Percentiles rank a stretch among this genome's conserved stretches.
Evolutionary conservation across 2,329 filamentous ascomycete species (phyloP).

Genomic region (Aspergillus udagawae): DNA sequence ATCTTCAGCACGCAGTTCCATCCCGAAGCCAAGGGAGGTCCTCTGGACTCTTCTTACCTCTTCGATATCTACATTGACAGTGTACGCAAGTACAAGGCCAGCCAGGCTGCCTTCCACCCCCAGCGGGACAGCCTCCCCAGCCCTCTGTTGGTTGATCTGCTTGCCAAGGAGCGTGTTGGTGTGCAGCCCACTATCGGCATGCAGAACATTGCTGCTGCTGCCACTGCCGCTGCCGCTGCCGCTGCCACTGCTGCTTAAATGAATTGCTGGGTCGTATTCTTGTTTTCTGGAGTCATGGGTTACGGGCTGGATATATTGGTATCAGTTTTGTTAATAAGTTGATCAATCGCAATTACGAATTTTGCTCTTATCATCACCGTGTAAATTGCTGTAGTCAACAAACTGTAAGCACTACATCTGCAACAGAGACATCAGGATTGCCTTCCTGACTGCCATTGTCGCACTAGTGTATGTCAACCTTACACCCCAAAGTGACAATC

Average conservation of each 20-base stretch:
- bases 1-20: conserved; percentile 99
- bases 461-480: no score
- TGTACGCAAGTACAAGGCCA: conserved; percentile 83
- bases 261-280: conserved; percentile 1
- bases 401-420: neutral
- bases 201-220: conserved; percentile 38
- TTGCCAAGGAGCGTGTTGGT: conserved; percentile 91
- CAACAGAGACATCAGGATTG: no score
- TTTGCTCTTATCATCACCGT: neutral
- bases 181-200: conserved; percentile 66
- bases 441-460: no score
- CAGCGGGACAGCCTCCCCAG: conserved; percentile 82
- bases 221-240: conserved; percentile 15
- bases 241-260: conserved; percentile 17
- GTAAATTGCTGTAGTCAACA: neutral
- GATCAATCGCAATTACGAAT: conserved; percentile 5
- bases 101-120: conserved; percentile 64
- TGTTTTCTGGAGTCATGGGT: conserved; percentile 10
- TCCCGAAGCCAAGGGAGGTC: conserved; percentile 94
- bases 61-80: conserved; percentile 96
- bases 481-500: no score
- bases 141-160: conserved; percentile 81
- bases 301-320: conserved; percentile 8
- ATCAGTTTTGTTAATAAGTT: conserved; percentile 9
- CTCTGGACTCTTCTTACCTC: conserved; percentile 90